Conservation (phyloP, 371 early-diverging fungal species). For the Chytridium lagenaria region DNA sequence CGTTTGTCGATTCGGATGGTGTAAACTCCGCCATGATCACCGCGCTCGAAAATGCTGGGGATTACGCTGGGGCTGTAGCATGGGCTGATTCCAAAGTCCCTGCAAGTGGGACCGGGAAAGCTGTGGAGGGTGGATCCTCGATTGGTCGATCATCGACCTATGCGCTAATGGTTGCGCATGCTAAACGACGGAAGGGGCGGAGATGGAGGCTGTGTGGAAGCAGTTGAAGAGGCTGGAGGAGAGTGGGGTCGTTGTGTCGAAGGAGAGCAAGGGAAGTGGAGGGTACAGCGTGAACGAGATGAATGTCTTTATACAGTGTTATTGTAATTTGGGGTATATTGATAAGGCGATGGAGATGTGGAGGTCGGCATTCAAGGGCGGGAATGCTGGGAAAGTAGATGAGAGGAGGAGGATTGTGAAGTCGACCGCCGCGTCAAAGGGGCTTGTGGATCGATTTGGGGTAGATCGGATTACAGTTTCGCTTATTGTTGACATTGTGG, state of each 20-base stretch:
- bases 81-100: conserved; percentile 24
- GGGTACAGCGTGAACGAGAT: conserved; percentile 22
- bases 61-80: conserved; percentile 22
- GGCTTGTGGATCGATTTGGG: conserved; percentile 21
- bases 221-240: conserved; percentile 44
- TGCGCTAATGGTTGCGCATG: conserved; percentile 40
- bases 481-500: conserved; percentile 19
- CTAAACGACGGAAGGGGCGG: conserved; percentile 36
- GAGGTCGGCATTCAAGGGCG: background rate
- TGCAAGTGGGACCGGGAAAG: conserved; percentile 25
- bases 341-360: conserved; percentile 35
- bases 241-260: background rate
- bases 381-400: background rate
- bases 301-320: conserved; percentile 29
- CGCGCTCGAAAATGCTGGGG: conserved; percentile 6
- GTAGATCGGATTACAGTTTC: conserved; percentile 35
- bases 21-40: conserved; percentile 32
- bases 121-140: background rate
- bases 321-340: conserved; percentile 22
- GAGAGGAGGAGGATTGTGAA: background rate
- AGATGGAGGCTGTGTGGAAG: conserved; percentile 42
- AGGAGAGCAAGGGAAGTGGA: background rate
- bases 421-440: conserved; percentile 6
- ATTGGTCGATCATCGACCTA: conserved; percentile 29
- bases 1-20: background rate